phyloP scores from a whole-genome alignment of 495 filamentous ascomycete genomes.

The Xylaria cubensis region DNA sequence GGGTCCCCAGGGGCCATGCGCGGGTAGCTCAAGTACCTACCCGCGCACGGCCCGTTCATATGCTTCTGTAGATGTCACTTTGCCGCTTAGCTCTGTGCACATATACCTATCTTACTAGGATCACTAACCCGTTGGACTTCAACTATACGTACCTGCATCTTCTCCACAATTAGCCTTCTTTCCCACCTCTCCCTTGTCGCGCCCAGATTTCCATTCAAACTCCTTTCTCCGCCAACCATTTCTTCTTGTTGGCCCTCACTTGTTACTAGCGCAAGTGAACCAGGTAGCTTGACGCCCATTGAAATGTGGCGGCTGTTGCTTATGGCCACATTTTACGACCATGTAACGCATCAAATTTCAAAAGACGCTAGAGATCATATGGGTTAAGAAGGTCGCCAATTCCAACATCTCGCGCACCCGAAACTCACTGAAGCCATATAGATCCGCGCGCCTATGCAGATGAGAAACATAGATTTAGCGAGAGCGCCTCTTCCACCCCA shows the following conservation, averaged over 20 bases:
- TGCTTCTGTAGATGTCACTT: not conserved
- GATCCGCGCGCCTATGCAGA: constrained; percentile 22
- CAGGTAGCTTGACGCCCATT: constrained; percentile 5
- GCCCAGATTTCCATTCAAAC: not conserved
- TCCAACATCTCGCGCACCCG: not conserved
- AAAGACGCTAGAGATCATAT: not conserved
- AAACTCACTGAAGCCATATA: not conserved
- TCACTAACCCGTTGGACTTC: not conserved
- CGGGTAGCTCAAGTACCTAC: not conserved
- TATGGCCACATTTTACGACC: constrained; percentile 6
- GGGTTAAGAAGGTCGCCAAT: not conserved
- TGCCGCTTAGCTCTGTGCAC: not conserved
- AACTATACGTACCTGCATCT: constrained; percentile 19
- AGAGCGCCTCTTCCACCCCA: not conserved
- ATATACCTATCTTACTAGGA: not conserved
- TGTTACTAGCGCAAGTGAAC: constrained; percentile 13
- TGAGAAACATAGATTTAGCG: not conserved
- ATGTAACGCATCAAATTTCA: not conserved
- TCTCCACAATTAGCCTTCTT: constrained; percentile 16
- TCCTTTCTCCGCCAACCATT: constrained; percentile 26
- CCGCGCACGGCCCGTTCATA: not conserved
- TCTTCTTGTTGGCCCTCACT: not conserved
- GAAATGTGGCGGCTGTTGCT: constrained; percentile 23
- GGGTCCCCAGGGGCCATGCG: constrained; percentile 9
- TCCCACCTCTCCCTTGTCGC: not conserved